Evolutionary conservation across 306 rosid species (phyloP).

Genomic region (Cajanus cajan): DNA sequence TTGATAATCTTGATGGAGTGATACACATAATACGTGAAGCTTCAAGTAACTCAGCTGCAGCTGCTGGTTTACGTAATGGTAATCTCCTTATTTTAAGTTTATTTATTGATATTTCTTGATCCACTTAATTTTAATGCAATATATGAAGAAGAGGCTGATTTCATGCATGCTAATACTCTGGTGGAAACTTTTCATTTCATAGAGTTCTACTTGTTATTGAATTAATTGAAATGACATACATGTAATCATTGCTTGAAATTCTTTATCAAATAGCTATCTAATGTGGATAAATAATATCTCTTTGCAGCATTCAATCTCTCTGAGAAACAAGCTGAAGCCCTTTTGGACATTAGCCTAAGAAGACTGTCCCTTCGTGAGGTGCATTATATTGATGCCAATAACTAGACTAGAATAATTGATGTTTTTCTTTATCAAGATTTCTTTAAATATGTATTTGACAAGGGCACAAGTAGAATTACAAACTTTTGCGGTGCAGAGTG

Average conservation of each 20-base stretch:
- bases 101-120: constrained; percentile 19
- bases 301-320: constrained; percentile 78
- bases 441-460: neutral
- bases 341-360: constrained; percentile 83
- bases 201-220: constrained; percentile 3
- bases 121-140: neutral
- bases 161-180: neutral
- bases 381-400: constrained; percentile 23
- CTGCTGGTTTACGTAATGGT: constrained; percentile 69
- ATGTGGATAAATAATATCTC: neutral
- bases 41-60: constrained; percentile 70
- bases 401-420: constrained; percentile 12
- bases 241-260: constrained; percentile 8
- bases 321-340: constrained; percentile 95
- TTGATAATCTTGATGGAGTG: constrained; percentile 82
- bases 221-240: constrained; percentile 1
- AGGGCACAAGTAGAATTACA: neutral
- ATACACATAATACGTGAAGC: constrained; percentile 67
- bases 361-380: constrained; percentile 91
- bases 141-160: neutral
- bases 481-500: constrained; percentile 60
- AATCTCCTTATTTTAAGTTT: constrained; percentile 26
- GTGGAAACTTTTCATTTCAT: neutral
- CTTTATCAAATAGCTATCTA: neutral
- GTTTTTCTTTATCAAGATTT: constrained; percentile 11